Base-by-base conservation (phyloP, 805 yeast genomes). In the Candida namnaoensis region DNA sequence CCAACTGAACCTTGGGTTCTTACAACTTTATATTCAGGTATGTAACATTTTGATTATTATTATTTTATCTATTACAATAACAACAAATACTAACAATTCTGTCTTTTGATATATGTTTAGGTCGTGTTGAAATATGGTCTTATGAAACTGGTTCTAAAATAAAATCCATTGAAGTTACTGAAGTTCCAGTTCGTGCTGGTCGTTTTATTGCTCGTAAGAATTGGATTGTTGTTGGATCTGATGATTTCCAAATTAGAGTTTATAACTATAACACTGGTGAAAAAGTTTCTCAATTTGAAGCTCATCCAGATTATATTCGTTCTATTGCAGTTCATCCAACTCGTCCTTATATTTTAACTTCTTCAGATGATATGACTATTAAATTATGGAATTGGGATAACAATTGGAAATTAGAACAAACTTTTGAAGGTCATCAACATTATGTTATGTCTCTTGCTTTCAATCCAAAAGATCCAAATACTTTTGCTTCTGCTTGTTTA, bases 311-410 rank as follows among this genome's bases (percentile, higher is more conserved):
- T 64, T 93, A 93, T 64, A 85, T 93, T 57, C 81, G 99, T 61
- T 79, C 86, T 43, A 77, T 93, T 49, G 93, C 95, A 10, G 95
- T 91, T 35, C 99, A 93, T 65, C 97, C 98, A 36, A 73, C 91
- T 14, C 86, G 85, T 65, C 95, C 98, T 24, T 85, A 84, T 54
- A 73, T 93, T 39, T 71, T 93, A 53, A 84, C 97, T 3, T 86
- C 88, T 34, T 80, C 91, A 38, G 99, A 93, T 65, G 99, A 93
- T 61, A 78, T 85, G 71, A 77, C 95, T 35, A 78, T 93, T 58
- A 88, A 82, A 65, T 73, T 90, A 58, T 93, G 98, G 98, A 90
- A 93, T 63, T 93, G 99, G 99, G 99, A 93, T 43, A 78, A 80
- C 57, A 78, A 76, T 57, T 93, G 99, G 99, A 78, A 78, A 52